These are phyloP conservation scores for Geranium brycei DNA, from an alignment of 345 rosid species.

Conservation along the genomic window DNA sequence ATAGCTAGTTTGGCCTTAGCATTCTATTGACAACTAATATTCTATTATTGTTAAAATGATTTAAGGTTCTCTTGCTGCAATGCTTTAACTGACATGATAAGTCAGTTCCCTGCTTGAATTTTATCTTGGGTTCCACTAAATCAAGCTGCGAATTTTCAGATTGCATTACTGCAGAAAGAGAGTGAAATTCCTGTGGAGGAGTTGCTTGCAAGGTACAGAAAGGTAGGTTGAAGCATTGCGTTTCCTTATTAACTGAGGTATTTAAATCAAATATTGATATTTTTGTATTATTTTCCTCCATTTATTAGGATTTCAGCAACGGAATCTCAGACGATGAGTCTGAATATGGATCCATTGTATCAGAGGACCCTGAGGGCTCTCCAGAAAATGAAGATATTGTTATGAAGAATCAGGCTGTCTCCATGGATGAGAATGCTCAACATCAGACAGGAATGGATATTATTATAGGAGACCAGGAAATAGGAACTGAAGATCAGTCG, in stretches of 20 bases:
- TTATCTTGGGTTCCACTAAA: not conserved
- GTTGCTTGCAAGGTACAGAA: slow-evolving; percentile 85
- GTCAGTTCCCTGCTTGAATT: not conserved
- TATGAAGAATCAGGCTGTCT: slow-evolving; percentile 25
- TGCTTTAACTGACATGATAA: not conserved
- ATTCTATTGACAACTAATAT: not conserved
- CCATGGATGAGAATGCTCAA: slow-evolving; percentile 29
- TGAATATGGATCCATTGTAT: slow-evolving; percentile 47
- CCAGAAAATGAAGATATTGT: slow-evolving; percentile 18
- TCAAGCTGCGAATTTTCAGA: slow-evolving; percentile 30
- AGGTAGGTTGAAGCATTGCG: slow-evolving; percentile 49
- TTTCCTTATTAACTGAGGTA: slow-evolving; percentile 8
- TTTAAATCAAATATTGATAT: slow-evolving; percentile 10
- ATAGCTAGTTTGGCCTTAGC: not conserved
- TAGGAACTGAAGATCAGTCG: slow-evolving; percentile 20
- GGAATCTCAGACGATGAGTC: slow-evolving; percentile 61
- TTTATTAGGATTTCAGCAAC: slow-evolving; percentile 42
- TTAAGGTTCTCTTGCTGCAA: slow-evolving; percentile 1
- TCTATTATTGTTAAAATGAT: not conserved
- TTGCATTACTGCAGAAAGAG: slow-evolving; percentile 73
- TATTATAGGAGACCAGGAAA: slow-evolving; percentile 25
- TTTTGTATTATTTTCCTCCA: slow-evolving; percentile 13
- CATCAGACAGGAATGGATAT: slow-evolving; percentile 24
- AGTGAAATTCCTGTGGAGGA: slow-evolving; percentile 80
- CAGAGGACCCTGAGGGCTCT: slow-evolving; percentile 41